These are phyloP conservation scores for Colletotrichum plurivorum DNA, from an alignment of 2,329 filamentous ascomycete species.

Conservation along the genomic window DNA sequence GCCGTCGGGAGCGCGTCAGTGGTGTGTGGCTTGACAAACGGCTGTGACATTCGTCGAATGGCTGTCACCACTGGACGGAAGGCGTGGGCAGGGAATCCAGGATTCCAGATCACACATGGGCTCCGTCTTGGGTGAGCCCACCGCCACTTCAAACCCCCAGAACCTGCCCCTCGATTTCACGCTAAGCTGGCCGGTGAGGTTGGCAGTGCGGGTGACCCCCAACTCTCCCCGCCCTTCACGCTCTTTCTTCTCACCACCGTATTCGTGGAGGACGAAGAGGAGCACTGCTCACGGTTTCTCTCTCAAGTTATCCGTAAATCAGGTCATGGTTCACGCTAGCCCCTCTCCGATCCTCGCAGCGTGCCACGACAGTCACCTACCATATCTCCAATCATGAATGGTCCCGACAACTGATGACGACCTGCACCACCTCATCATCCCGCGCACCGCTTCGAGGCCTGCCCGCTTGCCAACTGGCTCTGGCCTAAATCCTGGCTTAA, in stretches of 20 bases:
- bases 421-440: conserved; percentile 25
- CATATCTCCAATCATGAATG: not conserved
- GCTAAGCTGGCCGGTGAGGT: conserved; percentile 31
- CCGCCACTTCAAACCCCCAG: conserved; percentile 25
- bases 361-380: conserved; percentile 22
- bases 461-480: conserved; percentile 18
- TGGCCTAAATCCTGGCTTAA: conserved; percentile 19
- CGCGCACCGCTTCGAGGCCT: conserved; percentile 1
- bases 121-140: conserved; percentile 19
- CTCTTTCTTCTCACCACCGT: conserved; percentile 7
- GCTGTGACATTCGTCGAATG: not conserved
- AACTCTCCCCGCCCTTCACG: conserved; percentile 16
- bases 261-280: not conserved
- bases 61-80: too few relatives aligned
- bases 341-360: conserved; percentile 1
- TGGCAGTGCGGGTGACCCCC: conserved; percentile 27
- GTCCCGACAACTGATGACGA: conserved; percentile 13
- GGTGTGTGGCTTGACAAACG: conserved; percentile 3
- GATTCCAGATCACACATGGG: not conserved
- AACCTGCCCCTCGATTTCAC: conserved; percentile 23
- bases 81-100: not conserved
- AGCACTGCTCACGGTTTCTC: conserved; percentile 11
- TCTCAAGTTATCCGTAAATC: conserved; percentile 16
- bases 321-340: conserved; percentile 25
- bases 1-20: not conserved